Base-by-base conservation (phyloP, 805 yeast genomes). In the Barnettozyma botsteinii region DNA sequence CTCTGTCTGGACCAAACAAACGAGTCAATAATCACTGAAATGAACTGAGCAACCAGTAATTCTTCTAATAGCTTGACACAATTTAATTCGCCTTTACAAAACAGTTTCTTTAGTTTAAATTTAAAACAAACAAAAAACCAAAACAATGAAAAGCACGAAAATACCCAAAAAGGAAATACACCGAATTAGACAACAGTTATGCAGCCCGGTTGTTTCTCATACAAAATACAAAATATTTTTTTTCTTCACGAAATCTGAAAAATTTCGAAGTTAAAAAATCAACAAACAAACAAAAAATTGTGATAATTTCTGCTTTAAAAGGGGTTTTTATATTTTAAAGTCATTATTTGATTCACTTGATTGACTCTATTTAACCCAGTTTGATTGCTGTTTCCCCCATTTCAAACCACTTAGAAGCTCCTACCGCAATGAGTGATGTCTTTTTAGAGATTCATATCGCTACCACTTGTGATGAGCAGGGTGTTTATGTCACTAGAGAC, bases 381-480 rank as follows among this genome's bases (percentile, higher is more conserved):
- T 21, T 6, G 6, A 6, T 21, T 21, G 23, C 6, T 21, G 9
- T 29, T 29, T 11, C 8, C 32, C 10, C 6, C 22, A 5, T 12
- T 18, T 18, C n/a, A 18, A 3, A 5, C n/a, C n/a, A n/a, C n/a
- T n/a, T n/a, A n/a, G n/a, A 18, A 7, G 5, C 22, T 19, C 25
- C 9, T 7, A 18, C 24, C n/a, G 24, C 18, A 10, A 53, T 53
- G 57, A 47, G 46, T 26, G 82, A 77, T 53, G 63, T 70, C 37
- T 81, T 74, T 56, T 75, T 82, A 49, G 78, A 78, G 40, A 62
- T 80, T 33, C 78, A 79, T 45, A 63, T 80, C 29, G 71, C 78
- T 38, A 75, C 85, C 28, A 81, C 88, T 17, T 75, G 81, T 47
- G 87, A 80, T 53, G 86, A 81, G 39, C 70, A 73, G 27, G 71